Evolutionary conservation across 2,329 filamentous ascomycete species (phyloP).

Genomic region (Emmonsiellopsis sp.): DNA sequence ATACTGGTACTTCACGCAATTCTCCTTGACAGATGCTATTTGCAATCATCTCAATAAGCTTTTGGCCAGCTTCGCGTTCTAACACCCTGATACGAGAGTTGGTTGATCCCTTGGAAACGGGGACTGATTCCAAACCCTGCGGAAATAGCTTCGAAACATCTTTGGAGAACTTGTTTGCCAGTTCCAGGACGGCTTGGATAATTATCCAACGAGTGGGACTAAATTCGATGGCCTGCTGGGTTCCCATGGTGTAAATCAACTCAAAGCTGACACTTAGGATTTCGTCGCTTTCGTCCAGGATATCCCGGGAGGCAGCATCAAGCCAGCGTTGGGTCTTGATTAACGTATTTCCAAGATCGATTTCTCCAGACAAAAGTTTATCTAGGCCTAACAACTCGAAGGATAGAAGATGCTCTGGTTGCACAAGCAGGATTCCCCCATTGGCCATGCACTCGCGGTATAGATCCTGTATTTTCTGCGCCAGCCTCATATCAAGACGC

Average conservation of each 20-base stretch:
- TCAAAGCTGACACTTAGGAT: constrained; percentile 53
- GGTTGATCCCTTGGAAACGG: constrained; percentile 15
- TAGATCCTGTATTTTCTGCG: constrained; percentile 28
- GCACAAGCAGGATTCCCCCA: constrained; percentile 50
- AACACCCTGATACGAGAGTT: constrained; percentile 47
- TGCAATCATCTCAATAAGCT: constrained; percentile 18
- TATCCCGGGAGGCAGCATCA: constrained; percentile 39
- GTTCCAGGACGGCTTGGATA: constrained; percentile 44
- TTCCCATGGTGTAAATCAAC: constrained; percentile 53
- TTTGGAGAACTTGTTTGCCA: constrained; percentile 23
- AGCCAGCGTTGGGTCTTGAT: constrained; percentile 40
- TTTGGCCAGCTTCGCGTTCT: constrained; percentile 24
- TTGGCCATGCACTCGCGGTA: constrained; percentile 39
- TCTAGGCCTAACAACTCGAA: constrained; percentile 56
- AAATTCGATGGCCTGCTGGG: constrained; percentile 42
- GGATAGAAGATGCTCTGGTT: constrained; percentile 57
- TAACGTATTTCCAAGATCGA: constrained; percentile 25
- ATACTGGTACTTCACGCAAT: constrained; percentile 36
- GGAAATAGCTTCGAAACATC: constrained; percentile 5
- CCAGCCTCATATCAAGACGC: constrained; percentile 22
- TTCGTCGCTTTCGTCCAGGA: constrained; percentile 58
- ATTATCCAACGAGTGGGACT: constrained; percentile 48
- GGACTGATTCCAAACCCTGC: background rate
- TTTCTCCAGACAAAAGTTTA: constrained; percentile 25
- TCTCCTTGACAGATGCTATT: constrained; percentile 37